These are phyloP conservation scores for Trametes cinnabarina DNA, from an alignment of 768 basidiomycete genomes.

Conservation along the genomic window DNA sequence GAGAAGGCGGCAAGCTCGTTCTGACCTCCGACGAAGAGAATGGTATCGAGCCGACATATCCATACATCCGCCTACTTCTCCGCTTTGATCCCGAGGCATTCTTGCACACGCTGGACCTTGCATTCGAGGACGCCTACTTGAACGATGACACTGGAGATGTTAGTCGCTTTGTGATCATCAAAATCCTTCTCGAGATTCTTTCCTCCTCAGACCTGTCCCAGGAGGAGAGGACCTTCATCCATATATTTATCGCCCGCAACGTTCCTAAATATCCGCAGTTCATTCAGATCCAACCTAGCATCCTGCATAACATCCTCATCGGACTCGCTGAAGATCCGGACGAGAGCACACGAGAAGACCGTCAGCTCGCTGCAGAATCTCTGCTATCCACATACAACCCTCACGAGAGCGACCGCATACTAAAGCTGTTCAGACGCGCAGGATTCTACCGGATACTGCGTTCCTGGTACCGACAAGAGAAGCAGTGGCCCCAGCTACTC, in stretches of 20 bases:
- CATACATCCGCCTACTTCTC: constrained; percentile 81
- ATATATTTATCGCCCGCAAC: constrained; percentile 96
- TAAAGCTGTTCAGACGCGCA: constrained; percentile 70
- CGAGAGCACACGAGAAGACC: constrained; percentile 80
- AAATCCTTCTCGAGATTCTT: constrained; percentile 79
- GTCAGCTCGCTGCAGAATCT: constrained; percentile 92
- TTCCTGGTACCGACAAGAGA: constrained; percentile 72
- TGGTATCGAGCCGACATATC: constrained; percentile 80
- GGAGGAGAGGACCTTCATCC: constrained; percentile 75
- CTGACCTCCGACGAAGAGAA: constrained; percentile 75
- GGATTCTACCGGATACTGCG: constrained; percentile 92
- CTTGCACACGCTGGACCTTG: constrained; percentile 90
- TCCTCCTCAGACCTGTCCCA: constrained; percentile 52
- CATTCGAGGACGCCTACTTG: constrained; percentile 90
- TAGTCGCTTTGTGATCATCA: constrained; percentile 78
- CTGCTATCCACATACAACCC: constrained; percentile 91
- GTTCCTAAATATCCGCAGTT: constrained; percentile 95
- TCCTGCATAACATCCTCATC: constrained; percentile 73
- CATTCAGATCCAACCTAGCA: constrained; percentile 62
- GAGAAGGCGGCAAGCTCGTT: constrained; percentile 68
- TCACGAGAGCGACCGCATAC: constrained; percentile 65
- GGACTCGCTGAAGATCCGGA: constrained; percentile 76
- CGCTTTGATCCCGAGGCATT: constrained; percentile 92
- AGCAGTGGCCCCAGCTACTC: constrained; percentile 71
- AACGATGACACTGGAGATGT: constrained; percentile 69